These are phyloP conservation scores for Trichoderma arundinaceum DNA, from an alignment of 2,329 filamentous ascomycete species.

Conservation along the genomic window DNA sequence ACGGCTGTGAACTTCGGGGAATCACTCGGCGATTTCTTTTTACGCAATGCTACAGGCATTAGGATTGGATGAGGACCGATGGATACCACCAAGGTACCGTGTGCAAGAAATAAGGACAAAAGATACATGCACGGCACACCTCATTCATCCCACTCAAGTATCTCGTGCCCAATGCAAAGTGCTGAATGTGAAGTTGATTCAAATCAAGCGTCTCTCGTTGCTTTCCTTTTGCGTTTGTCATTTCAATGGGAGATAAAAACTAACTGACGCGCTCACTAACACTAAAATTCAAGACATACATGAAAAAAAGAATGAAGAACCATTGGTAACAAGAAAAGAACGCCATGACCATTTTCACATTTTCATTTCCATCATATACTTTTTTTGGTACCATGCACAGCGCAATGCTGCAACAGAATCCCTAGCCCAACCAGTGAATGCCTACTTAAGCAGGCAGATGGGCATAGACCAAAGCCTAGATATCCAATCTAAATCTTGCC, in stretches of 20 bases:
- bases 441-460: not conserved
- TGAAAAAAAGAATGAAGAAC: not conserved
- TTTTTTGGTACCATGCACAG: not conserved
- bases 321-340: not conserved
- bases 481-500: slow-evolving; percentile 32
- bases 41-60: not conserved
- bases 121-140: not conserved
- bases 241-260: not conserved
- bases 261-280: not conserved
- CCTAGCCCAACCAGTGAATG: not conserved
- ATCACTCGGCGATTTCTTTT: not conserved
- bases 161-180: not conserved
- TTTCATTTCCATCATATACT: slow-evolving; percentile 19
- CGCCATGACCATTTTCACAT: slow-evolving; percentile 18
- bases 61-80: not conserved
- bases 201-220: not conserved
- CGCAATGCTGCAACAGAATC: not conserved
- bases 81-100: not conserved
- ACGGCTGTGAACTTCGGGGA: not conserved
- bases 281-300: not conserved
- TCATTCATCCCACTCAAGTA: not conserved
- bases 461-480: not conserved
- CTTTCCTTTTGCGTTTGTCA: no score
- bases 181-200: not conserved
- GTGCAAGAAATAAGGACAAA: not conserved